Evolutionary conservation across 2,329 filamentous ascomycete species (phyloP).

Genomic region (Keithomyces neogunnii): DNA sequence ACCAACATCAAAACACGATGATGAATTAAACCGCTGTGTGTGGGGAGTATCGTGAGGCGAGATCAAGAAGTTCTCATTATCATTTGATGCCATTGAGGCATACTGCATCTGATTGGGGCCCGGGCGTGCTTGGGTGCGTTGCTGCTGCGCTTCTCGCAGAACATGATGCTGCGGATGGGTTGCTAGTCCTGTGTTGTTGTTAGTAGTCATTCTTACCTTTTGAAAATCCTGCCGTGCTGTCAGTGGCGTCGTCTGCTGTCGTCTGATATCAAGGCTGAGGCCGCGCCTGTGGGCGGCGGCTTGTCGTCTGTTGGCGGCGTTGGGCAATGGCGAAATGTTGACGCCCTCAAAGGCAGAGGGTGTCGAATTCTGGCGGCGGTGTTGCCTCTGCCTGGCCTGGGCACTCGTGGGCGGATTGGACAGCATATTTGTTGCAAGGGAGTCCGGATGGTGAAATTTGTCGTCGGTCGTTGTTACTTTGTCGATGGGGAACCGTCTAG

Average conservation of each 20-base stretch:
- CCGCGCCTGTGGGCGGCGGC: slow-evolving; percentile 64
- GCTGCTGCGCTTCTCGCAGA: slow-evolving; percentile 86
- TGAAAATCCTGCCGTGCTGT: slow-evolving; percentile 23
- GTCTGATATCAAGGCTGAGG: slow-evolving; percentile 71
- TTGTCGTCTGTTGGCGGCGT: slow-evolving; percentile 31
- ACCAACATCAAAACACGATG: slow-evolving; percentile 34
- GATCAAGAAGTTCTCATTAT: slow-evolving; percentile 47
- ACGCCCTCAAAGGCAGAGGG: slow-evolving; percentile 68
- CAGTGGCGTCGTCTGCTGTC: slow-evolving; percentile 35
- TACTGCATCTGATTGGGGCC: slow-evolving; percentile 34
- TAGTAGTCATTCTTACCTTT: slow-evolving; percentile 46
- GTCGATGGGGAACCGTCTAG: slow-evolving; percentile 41
- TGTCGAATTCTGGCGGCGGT: slow-evolving; percentile 83
- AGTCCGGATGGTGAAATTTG: slow-evolving; percentile 52
- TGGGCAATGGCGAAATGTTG: slow-evolving; percentile 59
- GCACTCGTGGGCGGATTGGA: slow-evolving; percentile 65
- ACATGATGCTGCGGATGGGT: slow-evolving; percentile 56
- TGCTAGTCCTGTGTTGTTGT: slow-evolving; percentile 47
- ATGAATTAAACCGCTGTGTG: slow-evolving; percentile 41
- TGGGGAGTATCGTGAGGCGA: slow-evolving; percentile 49
- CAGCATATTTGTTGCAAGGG: slow-evolving; percentile 66
- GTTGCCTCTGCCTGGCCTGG: slow-evolving; percentile 48
- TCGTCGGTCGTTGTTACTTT: slow-evolving; percentile 40
- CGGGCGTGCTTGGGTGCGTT: slow-evolving; percentile 69
- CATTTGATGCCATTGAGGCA: slow-evolving; percentile 22